Evolutionary conservation across 75 land plant genomes (phyloP), one percentile per base, ranked within the genome.

Genomic region (Azolla pinnata): DNA sequence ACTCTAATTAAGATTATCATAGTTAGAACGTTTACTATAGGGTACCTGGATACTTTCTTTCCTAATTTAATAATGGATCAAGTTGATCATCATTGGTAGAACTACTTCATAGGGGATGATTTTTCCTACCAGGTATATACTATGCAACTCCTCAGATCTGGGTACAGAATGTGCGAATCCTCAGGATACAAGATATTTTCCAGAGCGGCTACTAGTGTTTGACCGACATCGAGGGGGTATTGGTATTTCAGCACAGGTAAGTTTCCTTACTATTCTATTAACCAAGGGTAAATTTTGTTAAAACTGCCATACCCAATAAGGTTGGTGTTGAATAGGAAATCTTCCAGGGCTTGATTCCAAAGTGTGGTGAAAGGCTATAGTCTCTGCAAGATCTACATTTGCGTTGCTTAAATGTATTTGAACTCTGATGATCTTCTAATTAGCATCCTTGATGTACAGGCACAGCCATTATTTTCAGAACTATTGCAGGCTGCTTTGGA

Each of bases 161-260:
- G 85, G 86, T 35, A 59, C 88, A 44, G 99, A 95, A 57, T 90
- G 97, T 78, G 77, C 82, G 20, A 81, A 95, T 69, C 99, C 99
- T 33, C 78, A 89, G 58, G 99, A 95, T 40, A 68, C 63, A 1
- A 90, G 96, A 34, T 77, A 79, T 57, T 55, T 83, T 40, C 96
- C 98, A 50, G 99, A 81, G 69, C 81, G 99, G 59, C 73, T 95
- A 49, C 71, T 95, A 35, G 63, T 95, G 21, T 95, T 81, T 63
- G 99, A 95, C 67, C 76, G 66, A 44, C 90, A 81, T 78, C 83
- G 82, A 59, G 99, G 99, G 44, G 97, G 97, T 26, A 75, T 75
- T 66, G 99, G 99, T 42, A 52, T 95, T 59, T 72, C 97, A 20
- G 70, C 71, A 49, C 90, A 95, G 88, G 98, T 88, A 46, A 44